Evolutionary conservation across 805 yeast species (phyloP).

Genomic region (Kuraishia hungarica): DNA sequence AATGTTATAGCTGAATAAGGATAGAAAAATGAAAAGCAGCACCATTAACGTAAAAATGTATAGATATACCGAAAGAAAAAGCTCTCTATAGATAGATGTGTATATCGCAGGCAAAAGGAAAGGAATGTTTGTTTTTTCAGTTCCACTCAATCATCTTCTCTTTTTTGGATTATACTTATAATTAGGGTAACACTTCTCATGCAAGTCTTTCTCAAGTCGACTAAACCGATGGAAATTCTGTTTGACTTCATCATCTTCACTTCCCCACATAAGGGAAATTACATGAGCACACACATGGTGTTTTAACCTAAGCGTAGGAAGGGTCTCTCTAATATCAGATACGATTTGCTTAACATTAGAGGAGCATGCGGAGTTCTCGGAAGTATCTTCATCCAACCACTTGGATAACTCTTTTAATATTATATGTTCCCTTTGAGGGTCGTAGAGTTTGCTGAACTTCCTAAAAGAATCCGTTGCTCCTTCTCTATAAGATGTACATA

Average conservation of each 20-base stretch:
- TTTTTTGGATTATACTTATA: constrained; percentile 31
- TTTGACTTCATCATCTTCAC: constrained; percentile 28
- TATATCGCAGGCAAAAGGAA: too few relatives aligned
- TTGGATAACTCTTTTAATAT: constrained; percentile 5
- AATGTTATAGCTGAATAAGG: too few relatives aligned
- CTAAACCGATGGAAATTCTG: constrained; percentile 28
- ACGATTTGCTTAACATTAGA: neutral
- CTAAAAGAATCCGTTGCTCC: neutral
- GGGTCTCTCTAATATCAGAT: constrained; percentile 6
- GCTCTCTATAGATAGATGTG: neutral
- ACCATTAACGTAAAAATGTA: too few relatives aligned
- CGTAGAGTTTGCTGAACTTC: constrained; percentile 7
- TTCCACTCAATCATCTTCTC: neutral
- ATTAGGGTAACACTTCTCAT: constrained; percentile 30
- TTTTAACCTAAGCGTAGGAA: constrained; percentile 23
- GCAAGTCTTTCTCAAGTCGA: constrained; percentile 30
- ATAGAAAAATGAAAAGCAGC: too few relatives aligned
- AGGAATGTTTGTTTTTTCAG: neutral
- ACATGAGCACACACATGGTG: constrained; percentile 32
- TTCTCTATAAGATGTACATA: constrained; percentile 9
- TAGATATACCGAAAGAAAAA: too few relatives aligned
- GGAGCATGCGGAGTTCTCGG: constrained; percentile 2
- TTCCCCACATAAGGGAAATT: constrained; percentile 36
- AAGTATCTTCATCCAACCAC: constrained; percentile 6
- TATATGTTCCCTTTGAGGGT: constrained; percentile 8